Evolutionary conservation across 225 moss, liverwort and hornwort species (phyloP).

Genomic region (Bryoerythrophyllum caledonicum): DNA sequence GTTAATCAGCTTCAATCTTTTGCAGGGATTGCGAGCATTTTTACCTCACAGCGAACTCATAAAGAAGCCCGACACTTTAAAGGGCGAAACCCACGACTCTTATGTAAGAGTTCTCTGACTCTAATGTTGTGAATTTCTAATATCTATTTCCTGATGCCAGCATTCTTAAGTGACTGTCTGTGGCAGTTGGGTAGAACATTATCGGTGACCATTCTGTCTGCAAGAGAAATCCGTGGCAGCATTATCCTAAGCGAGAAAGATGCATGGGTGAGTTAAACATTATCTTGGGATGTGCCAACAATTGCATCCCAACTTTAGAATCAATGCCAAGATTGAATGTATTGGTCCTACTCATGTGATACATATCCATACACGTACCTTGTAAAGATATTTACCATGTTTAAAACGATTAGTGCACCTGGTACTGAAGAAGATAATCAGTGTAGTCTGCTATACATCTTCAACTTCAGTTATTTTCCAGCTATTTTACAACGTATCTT

Average conservation of each 20-base stretch:
- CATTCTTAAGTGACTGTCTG: background rate
- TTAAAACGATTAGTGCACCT: no score
- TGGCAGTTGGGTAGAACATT: conserved; percentile 35
- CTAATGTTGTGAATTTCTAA: background rate
- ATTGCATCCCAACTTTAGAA: background rate
- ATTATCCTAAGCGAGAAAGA: conserved; percentile 34
- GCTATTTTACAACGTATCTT: background rate
- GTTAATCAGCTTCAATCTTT: background rate
- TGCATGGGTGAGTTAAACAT: conserved; percentile 33
- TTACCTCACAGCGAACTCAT: conserved; percentile 37
- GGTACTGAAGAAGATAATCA: no score
- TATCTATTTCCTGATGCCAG: background rate
- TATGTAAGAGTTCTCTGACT: conserved; percentile 13
- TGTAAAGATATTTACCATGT: no score
- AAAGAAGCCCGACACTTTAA: conserved; percentile 18
- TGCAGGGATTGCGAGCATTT: conserved; percentile 43
- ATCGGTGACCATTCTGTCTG: conserved; percentile 22
- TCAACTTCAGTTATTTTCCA: background rate
- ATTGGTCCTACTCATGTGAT: no score
- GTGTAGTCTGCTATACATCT: no score
- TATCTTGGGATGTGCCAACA: background rate
- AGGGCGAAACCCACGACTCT: conserved; percentile 18
- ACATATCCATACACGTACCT: no score
- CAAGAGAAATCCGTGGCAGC: conserved; percentile 30
- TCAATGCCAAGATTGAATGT: no score